Percentiles rank a stretch among this genome's conserved stretches.
phyloP scores from a whole-genome alignment of 2,329 filamentous ascomycete species.

The Spiromastix sp. region DNA sequence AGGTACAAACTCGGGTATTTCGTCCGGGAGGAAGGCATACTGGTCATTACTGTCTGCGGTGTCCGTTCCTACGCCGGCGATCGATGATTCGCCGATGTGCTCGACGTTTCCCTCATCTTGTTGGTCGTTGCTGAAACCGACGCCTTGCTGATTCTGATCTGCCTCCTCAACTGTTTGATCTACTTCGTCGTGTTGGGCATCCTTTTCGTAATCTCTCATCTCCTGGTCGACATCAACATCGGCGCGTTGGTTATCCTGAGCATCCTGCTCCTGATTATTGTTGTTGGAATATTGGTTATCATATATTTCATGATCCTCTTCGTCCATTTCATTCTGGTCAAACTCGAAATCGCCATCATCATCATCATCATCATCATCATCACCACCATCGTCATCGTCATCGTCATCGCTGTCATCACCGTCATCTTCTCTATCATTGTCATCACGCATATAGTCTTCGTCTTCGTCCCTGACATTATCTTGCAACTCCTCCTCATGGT shows the following conservation, averaged over 20 bases:
- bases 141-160: too few species aligned
- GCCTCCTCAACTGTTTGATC: too few species aligned
- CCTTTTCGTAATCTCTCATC: background rate
- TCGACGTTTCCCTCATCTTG: too few species aligned
- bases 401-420: slow-evolving; percentile 2
- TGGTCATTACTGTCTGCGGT: too few species aligned
- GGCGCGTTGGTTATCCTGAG: background rate
- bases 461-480: background rate
- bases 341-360: background rate
- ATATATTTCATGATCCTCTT: background rate
- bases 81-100: too few species aligned
- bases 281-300: slow-evolving; percentile 3
- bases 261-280: background rate
- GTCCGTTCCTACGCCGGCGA: too few species aligned
- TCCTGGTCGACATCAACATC: background rate
- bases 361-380: slow-evolving; percentile 2
- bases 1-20: too few species aligned
- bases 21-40: too few species aligned
- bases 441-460: background rate
- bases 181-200: too few species aligned
- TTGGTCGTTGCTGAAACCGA: too few species aligned
- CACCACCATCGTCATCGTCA: slow-evolving; percentile 1
- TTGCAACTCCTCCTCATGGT: background rate
- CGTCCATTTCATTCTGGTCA: background rate
- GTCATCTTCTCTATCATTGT: too few species aligned